A percentile compares a stretch with the other conserved stretches of the same genome.
phyloP scores from a whole-genome alignment of 306 rosid species.

The Malus sylvestris region DNA sequence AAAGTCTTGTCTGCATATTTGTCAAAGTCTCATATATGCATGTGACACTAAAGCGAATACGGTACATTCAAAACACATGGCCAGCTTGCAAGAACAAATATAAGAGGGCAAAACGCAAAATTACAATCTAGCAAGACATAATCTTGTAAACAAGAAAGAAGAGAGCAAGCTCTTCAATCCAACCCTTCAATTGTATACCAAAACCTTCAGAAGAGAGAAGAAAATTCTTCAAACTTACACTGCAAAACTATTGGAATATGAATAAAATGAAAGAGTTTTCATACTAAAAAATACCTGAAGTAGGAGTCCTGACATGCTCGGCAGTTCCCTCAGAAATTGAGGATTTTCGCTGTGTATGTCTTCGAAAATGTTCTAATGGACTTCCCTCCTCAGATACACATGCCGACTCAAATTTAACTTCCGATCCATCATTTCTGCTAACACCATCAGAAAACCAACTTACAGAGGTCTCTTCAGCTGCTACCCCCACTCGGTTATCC shows the following conservation, averaged over 20 bases:
- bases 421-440: slow-evolving; percentile 38
- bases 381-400: slow-evolving; percentile 46
- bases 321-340: slow-evolving; percentile 29
- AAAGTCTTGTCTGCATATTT: neutral
- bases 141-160: neutral
- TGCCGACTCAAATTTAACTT: slow-evolving; percentile 38
- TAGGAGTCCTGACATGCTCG: slow-evolving; percentile 26
- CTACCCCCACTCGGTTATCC: slow-evolving; percentile 59
- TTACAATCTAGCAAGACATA: neutral
- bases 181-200: neutral
- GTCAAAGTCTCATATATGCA: neutral
- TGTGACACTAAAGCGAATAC: neutral
- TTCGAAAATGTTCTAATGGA: slow-evolving; percentile 28
- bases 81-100: neutral
- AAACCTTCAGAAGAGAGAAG: neutral
- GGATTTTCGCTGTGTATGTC: slow-evolving; percentile 28
- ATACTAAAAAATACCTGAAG: slow-evolving; percentile 33
- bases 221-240: neutral
- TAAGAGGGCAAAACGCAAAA: neutral
- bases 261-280: neutral
- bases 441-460: slow-evolving; percentile 46
- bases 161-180: neutral
- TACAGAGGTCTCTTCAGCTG: slow-evolving; percentile 46
- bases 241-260: neutral
- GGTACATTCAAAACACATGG: neutral